A percentile compares a stretch with the other conserved stretches of the same genome.
Evolutionary conservation across 2,329 filamentous ascomycete species (phyloP).

Genomic region (Paecilomyces formosus): DNA sequence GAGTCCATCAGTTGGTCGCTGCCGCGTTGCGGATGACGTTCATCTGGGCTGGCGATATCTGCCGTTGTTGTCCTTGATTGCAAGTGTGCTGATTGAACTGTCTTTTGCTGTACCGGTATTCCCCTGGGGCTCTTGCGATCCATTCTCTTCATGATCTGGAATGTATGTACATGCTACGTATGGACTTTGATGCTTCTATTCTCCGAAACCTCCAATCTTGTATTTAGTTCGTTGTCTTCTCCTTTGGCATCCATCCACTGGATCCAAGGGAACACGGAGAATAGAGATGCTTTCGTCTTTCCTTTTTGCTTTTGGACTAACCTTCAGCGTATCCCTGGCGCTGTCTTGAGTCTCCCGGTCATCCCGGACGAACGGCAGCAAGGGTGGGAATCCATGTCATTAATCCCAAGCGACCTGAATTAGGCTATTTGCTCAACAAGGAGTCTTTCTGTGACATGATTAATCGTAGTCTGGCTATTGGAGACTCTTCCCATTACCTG

Average conservation of each 20-base stretch:
- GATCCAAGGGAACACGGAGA: background rate
- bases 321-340: background rate
- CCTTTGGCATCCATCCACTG: background rate
- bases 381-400: no score
- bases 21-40: background rate
- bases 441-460: no score
- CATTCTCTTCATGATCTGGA: background rate
- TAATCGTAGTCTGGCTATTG: no score
- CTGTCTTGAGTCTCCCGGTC: background rate
- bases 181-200: background rate
- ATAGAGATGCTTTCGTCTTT: background rate
- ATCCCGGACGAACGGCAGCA: background rate
- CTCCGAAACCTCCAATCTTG: background rate
- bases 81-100: background rate
- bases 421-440: no score
- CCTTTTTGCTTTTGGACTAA: background rate
- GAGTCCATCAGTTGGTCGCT: background rate
- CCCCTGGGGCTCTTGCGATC: background rate
- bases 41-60: conserved; percentile 2
- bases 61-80: background rate
- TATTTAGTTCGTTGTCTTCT: background rate
- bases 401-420: no score
- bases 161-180: background rate
- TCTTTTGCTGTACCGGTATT: background rate
- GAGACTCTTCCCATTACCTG: no score